Conservation (phyloP, 2,329 filamentous ascomycete species). For the Aureobasidium sp. region DNA sequence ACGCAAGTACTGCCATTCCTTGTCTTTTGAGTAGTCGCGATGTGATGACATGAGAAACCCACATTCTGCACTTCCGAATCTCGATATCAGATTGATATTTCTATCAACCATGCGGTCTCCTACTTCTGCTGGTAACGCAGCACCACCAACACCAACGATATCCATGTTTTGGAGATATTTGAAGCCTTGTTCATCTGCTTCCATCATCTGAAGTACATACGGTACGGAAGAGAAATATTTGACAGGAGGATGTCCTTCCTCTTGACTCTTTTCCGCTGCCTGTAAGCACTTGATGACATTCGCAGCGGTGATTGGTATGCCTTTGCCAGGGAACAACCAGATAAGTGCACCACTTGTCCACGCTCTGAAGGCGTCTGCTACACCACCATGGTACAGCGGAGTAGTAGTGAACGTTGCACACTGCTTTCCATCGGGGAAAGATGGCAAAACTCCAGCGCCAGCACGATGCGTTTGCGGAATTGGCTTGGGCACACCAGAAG, state of each 20-base stretch:
- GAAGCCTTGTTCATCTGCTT: conserved; percentile 38
- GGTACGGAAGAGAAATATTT: conserved; percentile 58
- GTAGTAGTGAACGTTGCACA: conserved; percentile 57
- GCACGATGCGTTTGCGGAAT: conserved; percentile 53
- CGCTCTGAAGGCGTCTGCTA: conserved; percentile 55
- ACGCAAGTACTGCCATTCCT: conserved; percentile 56
- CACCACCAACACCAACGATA: conserved; percentile 58
- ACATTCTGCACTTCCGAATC: conserved; percentile 60
- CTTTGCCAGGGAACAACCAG: conserved; percentile 55
- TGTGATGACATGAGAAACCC: conserved; percentile 59
- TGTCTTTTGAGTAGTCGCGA: conserved; percentile 48
- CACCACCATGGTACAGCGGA: conserved; percentile 58
- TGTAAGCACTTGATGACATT: conserved; percentile 48
- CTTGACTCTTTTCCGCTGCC: conserved; percentile 26
- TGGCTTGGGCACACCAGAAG: conserved; percentile 55
- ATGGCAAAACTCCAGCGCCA: conserved; percentile 49
- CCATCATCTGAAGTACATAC: conserved; percentile 50
- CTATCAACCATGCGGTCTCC: conserved; percentile 48
- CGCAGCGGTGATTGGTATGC: conserved; percentile 48
- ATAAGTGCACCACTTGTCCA: conserved; percentile 55
- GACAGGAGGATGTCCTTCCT: conserved; percentile 31
- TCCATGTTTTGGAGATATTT: conserved; percentile 45
- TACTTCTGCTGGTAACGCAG: conserved; percentile 47
- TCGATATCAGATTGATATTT: conserved; percentile 52
- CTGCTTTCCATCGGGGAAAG: conserved; percentile 32